Evolutionary conservation across 2,329 filamentous ascomycete genomes (phyloP).

Genomic region (Onygenales sp.): DNA sequence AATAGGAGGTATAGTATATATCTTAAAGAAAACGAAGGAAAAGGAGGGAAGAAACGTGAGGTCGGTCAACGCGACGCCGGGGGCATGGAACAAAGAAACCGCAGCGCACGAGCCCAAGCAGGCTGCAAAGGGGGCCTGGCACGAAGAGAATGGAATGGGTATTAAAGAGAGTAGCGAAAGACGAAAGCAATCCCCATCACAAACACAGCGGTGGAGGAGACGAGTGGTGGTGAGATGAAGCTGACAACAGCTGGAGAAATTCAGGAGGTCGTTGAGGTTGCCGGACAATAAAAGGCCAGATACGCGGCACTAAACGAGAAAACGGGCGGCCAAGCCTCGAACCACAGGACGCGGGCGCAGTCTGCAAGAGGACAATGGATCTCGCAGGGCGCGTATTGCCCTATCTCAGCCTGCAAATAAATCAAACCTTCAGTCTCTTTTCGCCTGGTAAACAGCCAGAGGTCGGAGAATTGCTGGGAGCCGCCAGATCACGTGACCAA

Average conservation of each 20-base stretch:
- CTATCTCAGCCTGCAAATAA: too few relatives aligned
- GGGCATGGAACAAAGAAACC: background rate
- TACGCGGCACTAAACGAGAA: background rate
- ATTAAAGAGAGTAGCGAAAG: constrained; percentile 29
- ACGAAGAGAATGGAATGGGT: constrained; percentile 10
- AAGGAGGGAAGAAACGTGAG: background rate
- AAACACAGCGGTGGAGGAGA: constrained; percentile 8
- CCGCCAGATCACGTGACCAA: too few relatives aligned
- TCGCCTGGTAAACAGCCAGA: too few relatives aligned
- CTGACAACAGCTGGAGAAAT: constrained; percentile 6
- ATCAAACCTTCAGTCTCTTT: too few relatives aligned
- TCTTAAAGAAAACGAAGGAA: background rate
- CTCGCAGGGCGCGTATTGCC: too few relatives aligned
- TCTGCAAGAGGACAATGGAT: too few relatives aligned
- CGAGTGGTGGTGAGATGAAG: constrained; percentile 17
- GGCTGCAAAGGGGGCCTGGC: background rate
- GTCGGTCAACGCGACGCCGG: background rate
- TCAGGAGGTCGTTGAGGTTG: background rate
- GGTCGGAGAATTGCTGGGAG: too few relatives aligned
- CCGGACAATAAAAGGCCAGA: background rate
- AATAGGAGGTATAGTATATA: background rate
- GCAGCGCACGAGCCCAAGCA: background rate
- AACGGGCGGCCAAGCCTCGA: too few relatives aligned
- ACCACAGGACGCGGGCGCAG: too few relatives aligned
- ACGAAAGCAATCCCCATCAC: constrained; percentile 24